These are phyloP conservation scores for Microcos paniculata DNA, from an alignment of 345 rosid genomes.

Conservation along the genomic window DNA sequence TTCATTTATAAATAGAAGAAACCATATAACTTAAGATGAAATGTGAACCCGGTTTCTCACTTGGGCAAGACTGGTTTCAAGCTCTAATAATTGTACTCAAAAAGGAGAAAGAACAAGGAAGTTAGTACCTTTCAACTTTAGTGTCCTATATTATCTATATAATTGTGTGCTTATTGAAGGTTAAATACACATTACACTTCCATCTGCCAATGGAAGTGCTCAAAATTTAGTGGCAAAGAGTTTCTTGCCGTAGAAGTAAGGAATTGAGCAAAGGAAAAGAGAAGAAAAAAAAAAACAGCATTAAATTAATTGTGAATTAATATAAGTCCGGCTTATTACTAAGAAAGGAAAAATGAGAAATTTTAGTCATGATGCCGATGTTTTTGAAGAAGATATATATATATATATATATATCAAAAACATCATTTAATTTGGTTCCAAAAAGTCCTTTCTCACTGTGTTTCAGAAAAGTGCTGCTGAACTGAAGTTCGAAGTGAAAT, in stretches of 20 bases:
- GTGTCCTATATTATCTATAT: not conserved
- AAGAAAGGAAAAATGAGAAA: not conserved
- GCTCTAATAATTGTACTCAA: no score
- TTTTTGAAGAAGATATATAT: not conserved
- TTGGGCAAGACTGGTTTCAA: no score
- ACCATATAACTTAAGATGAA: not conserved
- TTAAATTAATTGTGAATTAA: not conserved
- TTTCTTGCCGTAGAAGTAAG: not conserved
- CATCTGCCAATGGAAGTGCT: not conserved
- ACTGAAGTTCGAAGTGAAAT: slow-evolving; percentile 11
- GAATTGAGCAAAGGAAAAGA: not conserved
- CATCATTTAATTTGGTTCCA: not conserved
- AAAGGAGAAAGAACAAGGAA: no score
- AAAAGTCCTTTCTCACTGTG: not conserved
- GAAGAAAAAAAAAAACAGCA: not conserved
- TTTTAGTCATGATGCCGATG: not conserved
- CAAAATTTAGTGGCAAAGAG: not conserved
- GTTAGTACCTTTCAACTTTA: no score
- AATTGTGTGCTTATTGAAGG: not conserved
- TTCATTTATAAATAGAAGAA: not conserved
- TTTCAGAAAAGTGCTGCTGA: not conserved
- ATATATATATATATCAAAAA: no score
- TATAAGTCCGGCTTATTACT: not conserved
- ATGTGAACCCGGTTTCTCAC: not conserved
- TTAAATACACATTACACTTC: not conserved